Conservation (phyloP, 2,329 filamentous ascomycete species). For the Metarhizium sp. region DNA sequence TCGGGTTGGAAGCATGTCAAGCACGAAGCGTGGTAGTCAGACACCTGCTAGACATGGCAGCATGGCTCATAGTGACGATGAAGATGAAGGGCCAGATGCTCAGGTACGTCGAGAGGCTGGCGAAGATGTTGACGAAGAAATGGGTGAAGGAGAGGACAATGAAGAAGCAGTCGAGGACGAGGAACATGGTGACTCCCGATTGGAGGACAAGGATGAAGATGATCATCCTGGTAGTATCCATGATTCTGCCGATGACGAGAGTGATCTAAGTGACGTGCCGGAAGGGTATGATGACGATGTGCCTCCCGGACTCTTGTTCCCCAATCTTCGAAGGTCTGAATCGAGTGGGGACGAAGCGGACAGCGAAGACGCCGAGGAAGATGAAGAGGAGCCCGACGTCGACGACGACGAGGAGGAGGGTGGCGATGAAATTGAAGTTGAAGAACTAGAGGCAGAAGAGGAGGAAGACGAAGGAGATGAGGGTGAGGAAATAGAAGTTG, state of each 20-base stretch:
- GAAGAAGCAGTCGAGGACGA: constrained; percentile 20
- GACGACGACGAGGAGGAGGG: constrained; percentile 13
- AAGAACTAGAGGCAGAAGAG: constrained; percentile 6
- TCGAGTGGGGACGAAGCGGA: constrained; percentile 26
- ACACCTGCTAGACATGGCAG: constrained; percentile 27
- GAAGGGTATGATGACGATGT: constrained; percentile 49
- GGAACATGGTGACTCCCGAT: constrained; percentile 17
- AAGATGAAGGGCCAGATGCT: constrained; percentile 31
- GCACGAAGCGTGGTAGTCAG: constrained; percentile 34
- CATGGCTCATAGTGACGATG: constrained; percentile 29
- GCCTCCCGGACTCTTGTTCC: constrained; percentile 43
- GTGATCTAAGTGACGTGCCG: constrained; percentile 57
- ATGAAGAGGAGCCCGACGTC: constrained; percentile 17
- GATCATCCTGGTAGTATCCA: constrained; percentile 44
- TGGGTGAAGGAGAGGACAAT: constrained; percentile 29
- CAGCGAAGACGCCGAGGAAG: constrained; percentile 16
- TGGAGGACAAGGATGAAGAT: constrained; percentile 19
- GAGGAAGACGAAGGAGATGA: constrained; percentile 6
- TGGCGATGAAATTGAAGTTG: constrained; percentile 9
- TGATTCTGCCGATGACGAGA: constrained; percentile 60
- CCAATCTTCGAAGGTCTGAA: constrained; percentile 30
- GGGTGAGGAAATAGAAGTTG: constrained; percentile 8
- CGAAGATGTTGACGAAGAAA: constrained; percentile 27
- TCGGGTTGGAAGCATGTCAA: constrained; percentile 41
- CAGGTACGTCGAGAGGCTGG: constrained; percentile 26